phyloP scores from a whole-genome alignment of 129 eudicot species.

The Tanacetum coccineum region DNA sequence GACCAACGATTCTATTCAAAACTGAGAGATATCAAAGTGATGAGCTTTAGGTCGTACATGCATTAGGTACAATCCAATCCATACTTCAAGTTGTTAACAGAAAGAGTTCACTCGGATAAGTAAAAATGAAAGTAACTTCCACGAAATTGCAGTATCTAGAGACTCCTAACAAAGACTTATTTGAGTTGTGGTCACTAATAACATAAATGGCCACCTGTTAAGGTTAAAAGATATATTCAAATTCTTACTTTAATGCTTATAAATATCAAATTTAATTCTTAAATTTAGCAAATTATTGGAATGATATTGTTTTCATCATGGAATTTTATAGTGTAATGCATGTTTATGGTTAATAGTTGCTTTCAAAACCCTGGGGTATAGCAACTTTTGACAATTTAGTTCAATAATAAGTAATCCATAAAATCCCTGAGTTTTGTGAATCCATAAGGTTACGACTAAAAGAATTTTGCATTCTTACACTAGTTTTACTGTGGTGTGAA shows the following conservation, averaged over 20 bases:
- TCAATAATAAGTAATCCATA: too few species aligned
- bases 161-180: background rate
- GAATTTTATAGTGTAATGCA: background rate
- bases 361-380: background rate
- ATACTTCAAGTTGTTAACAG: background rate
- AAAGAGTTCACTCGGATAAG: background rate
- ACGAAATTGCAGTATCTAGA: background rate
- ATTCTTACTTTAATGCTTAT: background rate
- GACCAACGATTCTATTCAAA: too few species aligned
- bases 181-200: background rate
- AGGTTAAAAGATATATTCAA: background rate
- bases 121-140: background rate
- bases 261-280: background rate
- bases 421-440: too few species aligned
- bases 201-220: background rate
- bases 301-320: background rate
- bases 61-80: too few species aligned
- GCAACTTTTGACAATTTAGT: too few species aligned
- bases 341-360: background rate
- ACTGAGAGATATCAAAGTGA: background rate
- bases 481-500: too few species aligned
- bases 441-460: too few species aligned
- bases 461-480: too few species aligned
- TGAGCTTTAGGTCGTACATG: background rate
- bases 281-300: background rate